Base-by-base conservation (phyloP, 2,329 filamentous ascomycete genomes). In the Rhinocladiella similis region DNA sequence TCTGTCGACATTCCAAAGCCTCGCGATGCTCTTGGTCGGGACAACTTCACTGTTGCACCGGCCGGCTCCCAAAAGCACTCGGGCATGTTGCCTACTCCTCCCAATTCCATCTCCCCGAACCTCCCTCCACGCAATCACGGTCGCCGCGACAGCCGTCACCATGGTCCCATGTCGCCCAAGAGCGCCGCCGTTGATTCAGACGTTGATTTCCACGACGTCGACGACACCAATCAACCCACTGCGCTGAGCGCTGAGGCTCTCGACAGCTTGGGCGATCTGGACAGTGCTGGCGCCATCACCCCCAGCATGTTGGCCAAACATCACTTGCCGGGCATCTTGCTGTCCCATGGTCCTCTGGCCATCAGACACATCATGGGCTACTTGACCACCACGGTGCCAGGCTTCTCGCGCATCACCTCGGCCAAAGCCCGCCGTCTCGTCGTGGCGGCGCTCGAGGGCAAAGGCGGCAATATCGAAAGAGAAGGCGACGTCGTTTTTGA, bases 331-430 rank as follows among this genome's bases (percentile, higher is more conserved):
- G 89, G 90, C 66, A 96, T 97, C 72, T 81, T 99, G 69, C 81
- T 97, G 60, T 86, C 87, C 70, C 89, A 97, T 69, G 94, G 93
- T 20, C 92, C 94, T 48, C 77, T 96, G 73, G 91, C 94, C 50
- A 97, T 99, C 72, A 89, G 93, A 67, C 89, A 97, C 75, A 88
- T 99, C 70, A 96, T 96, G 84, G 90, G 90, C 63, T 93, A 96
- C 74, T 81, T 99, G 68, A 96, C 91, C 36, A 92, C 92, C 47
- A 90, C 90, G 13, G 90, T 99, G 10, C 93, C 94, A 22, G 94
- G 93, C 49, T 96, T 95, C 71, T 89, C 89, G 27, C 84, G 87
- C 55, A 91, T 96, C 55, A 87, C 90, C 36, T 89, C 90, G 56
- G 86, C 89, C 57, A 95, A 96, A 78, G 92, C 94, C 43, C 85